A percentile compares a stretch with the other conserved stretches of the same genome.
Conservation (phyloP, 169 alveolate species). For the Babesia divergens region DNA sequence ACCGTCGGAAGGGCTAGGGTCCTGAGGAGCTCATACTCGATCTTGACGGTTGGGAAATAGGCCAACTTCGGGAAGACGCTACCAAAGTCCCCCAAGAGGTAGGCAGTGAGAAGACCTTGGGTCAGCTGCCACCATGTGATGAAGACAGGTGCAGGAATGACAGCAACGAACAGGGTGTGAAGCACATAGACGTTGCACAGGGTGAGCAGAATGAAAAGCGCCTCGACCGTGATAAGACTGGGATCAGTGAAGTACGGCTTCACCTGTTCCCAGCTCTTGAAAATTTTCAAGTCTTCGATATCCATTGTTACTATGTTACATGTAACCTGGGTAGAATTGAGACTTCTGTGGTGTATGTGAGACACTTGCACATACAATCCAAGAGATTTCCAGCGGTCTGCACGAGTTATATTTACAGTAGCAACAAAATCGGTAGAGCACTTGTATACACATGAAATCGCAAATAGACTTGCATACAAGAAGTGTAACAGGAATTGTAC, state of each 20-base stretch:
- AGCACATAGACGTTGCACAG: constrained; percentile 87
- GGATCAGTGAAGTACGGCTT: constrained; percentile 84
- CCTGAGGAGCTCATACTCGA: constrained; percentile 74
- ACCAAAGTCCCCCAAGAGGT: constrained; percentile 88
- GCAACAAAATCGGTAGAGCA: too few relatives aligned
- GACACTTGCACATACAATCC: too few relatives aligned
- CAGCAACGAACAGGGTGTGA: constrained; percentile 85
- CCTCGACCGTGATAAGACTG: constrained; percentile 82
- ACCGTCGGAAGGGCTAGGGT: constrained; percentile 82
- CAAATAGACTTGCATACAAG: too few relatives aligned
- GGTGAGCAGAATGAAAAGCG: constrained; percentile 81
- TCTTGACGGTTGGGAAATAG: constrained; percentile 81
- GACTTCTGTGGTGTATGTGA: too few relatives aligned
- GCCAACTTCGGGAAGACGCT: constrained; percentile 80
- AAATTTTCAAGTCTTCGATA: constrained; percentile 32
- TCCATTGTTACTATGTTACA: constrained; percentile 8
- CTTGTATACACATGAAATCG: too few relatives aligned
- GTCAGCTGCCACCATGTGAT: constrained; percentile 92
- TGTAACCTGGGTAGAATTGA: background rate
- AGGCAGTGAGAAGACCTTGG: constrained; percentile 88
- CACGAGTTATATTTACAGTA: too few relatives aligned
- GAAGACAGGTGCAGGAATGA: constrained; percentile 87
- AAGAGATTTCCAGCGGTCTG: too few relatives aligned
- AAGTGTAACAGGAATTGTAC: background rate
- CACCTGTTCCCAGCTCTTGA: constrained; percentile 78